phyloP scores from a whole-genome alignment of 2,329 filamentous ascomycete genomes.

The Cladosporium sp. region DNA sequence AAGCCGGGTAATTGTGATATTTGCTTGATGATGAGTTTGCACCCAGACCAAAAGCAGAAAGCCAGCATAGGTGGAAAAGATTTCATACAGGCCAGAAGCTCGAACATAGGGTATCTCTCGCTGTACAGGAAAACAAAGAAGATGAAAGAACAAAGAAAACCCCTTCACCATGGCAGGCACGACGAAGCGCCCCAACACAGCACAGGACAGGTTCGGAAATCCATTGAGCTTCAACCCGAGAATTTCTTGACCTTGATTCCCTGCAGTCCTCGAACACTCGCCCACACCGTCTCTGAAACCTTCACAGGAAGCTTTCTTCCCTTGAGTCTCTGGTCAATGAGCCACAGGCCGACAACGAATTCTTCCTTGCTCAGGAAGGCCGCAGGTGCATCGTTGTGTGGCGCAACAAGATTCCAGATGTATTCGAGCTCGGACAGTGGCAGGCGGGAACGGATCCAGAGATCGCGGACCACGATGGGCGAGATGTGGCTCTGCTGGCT shows the following conservation, averaged over 20 bases:
- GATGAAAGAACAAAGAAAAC: not conserved
- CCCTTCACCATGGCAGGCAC: not conserved
- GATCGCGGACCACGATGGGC: constrained; percentile 64
- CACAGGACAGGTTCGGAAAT: not conserved
- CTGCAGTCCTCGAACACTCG: constrained; percentile 49
- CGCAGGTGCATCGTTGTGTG: constrained; percentile 45
- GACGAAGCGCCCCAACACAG: not conserved
- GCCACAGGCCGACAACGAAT: constrained; percentile 78
- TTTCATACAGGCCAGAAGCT: not conserved
- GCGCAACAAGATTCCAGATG: constrained; percentile 66
- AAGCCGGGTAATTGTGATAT: too few relatives aligned
- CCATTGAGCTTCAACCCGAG: not conserved
- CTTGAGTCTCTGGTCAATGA: constrained; percentile 73
- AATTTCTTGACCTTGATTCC: constrained; percentile 30
- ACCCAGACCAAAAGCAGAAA: too few relatives aligned
- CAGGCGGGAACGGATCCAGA: constrained; percentile 68
- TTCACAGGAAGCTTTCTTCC: constrained; percentile 68
- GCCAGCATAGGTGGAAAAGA: not conserved
- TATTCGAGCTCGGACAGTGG: constrained; percentile 63
- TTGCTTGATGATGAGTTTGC: too few relatives aligned
- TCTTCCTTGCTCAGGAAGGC: constrained; percentile 54
- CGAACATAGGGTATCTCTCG: not conserved
- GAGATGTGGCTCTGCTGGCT: constrained; percentile 43
- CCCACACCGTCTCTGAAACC: constrained; percentile 71
- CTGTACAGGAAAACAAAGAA: not conserved